A percentile compares a stretch with the other conserved stretches of the same genome.
phyloP scores from a whole-genome alignment of 2,329 filamentous ascomycete genomes.

The Aspergillus udagawae region DNA sequence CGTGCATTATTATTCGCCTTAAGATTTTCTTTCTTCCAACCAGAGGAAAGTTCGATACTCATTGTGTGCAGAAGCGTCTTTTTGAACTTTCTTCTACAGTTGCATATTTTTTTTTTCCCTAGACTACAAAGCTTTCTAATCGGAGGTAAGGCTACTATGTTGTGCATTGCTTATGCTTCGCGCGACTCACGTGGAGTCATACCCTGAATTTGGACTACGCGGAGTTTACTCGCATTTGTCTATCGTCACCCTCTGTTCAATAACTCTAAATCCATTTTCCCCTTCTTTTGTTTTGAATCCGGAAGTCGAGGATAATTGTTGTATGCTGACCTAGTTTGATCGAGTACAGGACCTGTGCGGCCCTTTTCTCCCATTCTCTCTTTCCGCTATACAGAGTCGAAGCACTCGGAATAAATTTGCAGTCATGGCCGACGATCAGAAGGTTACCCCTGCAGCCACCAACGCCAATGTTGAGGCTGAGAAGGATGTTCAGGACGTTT shows the following conservation, averaged over 20 bases:
- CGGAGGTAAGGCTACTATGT: not conserved
- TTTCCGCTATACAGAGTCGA: not conserved
- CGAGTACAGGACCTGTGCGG: not conserved
- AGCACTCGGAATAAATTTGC: not conserved
- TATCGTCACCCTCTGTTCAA: not conserved
- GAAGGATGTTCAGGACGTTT: conserved; percentile 44
- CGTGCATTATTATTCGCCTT: conserved; percentile 6
- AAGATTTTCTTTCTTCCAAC: not conserved
- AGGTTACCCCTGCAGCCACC: conserved; percentile 21
- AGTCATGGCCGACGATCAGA: conserved; percentile 38
- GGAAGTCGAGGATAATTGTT: not conserved
- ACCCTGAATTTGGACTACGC: not conserved
- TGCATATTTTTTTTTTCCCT: not conserved
- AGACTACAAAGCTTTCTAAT: not conserved
- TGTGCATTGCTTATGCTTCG: not conserved
- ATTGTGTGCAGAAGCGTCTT: not conserved
- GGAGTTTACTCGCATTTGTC: not conserved
- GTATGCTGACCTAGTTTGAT: not conserved
- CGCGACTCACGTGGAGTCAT: not conserved
- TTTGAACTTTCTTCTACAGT: not conserved
- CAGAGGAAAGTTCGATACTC: conserved; percentile 3
- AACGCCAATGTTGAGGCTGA: conserved; percentile 40
- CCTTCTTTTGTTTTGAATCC: not conserved
- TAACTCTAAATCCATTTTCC: not conserved
- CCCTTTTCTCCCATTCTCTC: not conserved